These are phyloP conservation scores for Rhizoclosmatium globosum DNA, from an alignment of 192 early-diverging fungal species.

Conservation along the genomic window DNA sequence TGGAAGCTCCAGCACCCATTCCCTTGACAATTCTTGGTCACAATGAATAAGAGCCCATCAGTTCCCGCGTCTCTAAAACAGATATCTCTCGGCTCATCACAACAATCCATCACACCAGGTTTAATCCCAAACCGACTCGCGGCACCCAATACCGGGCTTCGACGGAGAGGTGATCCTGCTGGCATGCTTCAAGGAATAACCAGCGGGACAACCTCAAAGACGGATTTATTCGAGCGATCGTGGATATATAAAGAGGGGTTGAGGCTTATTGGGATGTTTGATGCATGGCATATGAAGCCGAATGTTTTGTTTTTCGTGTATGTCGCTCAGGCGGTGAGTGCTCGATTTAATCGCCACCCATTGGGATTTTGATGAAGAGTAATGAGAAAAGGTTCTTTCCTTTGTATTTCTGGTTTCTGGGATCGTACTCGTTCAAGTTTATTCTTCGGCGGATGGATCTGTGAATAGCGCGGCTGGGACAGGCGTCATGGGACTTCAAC, in stretches of 20 bases:
- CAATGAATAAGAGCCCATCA: neutral
- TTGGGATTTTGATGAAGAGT: neutral
- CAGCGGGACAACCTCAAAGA: neutral
- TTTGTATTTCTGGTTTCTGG: neutral
- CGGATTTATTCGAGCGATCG: neutral
- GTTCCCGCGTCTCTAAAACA: neutral
- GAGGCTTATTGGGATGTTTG: neutral
- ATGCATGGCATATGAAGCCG: neutral
- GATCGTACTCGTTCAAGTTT: neutral
- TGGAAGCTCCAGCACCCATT: slow-evolving; percentile 35
- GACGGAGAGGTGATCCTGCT: neutral
- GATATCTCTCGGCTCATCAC: neutral
- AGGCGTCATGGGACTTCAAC: neutral
- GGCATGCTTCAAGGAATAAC: neutral
- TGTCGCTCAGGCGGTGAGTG: slow-evolving; percentile 3
- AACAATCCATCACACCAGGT: too few relatives aligned
- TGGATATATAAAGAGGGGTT: neutral
- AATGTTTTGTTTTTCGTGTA: neutral
- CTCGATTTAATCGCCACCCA: neutral
- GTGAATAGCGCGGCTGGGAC: neutral
- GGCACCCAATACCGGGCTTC: too few relatives aligned
- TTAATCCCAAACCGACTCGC: too few relatives aligned
- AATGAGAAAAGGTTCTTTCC: neutral
- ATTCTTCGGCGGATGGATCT: neutral
- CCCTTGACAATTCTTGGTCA: neutral